Conservation (phyloP, 1,284 basidiomycete genomes). For the Thecaphora thlaspeos region DNA sequence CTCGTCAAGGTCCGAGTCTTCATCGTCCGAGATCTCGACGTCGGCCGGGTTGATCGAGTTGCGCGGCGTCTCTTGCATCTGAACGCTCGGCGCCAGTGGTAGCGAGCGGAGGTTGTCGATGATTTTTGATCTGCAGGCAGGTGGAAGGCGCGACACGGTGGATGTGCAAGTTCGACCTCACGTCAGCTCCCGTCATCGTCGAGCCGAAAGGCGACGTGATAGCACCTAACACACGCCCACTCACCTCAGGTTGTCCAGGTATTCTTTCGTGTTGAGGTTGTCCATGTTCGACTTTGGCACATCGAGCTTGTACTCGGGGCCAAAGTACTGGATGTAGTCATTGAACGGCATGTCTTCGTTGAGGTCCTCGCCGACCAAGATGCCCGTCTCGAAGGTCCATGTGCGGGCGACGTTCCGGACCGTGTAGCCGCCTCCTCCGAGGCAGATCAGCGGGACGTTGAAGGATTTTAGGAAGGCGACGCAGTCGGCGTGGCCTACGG, state of each 20-base stretch:
- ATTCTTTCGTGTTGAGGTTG: conserved; percentile 82
- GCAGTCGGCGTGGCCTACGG: conserved; percentile 75
- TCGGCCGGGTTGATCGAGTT: conserved; percentile 64
- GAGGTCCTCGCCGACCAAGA: conserved; percentile 83
- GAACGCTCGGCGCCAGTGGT: conserved; percentile 79
- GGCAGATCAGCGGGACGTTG: conserved; percentile 81
- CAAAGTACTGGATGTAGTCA: conserved; percentile 97
- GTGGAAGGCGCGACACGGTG: too few species aligned
- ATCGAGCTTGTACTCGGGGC: conserved; percentile 88
- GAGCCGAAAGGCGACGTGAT: too few species aligned
- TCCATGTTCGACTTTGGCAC: conserved; percentile 91
- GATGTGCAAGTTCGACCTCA: too few species aligned
- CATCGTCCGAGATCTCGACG: conserved; percentile 49
- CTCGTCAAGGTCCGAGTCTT: conserved; percentile 59
- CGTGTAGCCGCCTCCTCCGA: conserved; percentile 96
- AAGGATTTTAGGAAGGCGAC: conserved; percentile 81
- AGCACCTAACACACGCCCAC: too few species aligned
- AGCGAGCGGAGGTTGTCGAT: conserved; percentile 77
- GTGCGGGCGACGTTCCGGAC: conserved; percentile 84
- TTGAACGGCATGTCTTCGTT: conserved; percentile 81
- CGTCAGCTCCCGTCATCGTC: too few species aligned
- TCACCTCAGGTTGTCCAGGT: conserved; percentile 76
- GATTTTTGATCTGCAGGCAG: conserved; percentile 65
- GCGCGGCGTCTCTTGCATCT: conserved; percentile 77
- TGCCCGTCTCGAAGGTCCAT: conserved; percentile 96